Evolutionary conservation across 2,329 filamentous ascomycete species (phyloP).

Genomic region (Elsinoe fawcettii): DNA sequence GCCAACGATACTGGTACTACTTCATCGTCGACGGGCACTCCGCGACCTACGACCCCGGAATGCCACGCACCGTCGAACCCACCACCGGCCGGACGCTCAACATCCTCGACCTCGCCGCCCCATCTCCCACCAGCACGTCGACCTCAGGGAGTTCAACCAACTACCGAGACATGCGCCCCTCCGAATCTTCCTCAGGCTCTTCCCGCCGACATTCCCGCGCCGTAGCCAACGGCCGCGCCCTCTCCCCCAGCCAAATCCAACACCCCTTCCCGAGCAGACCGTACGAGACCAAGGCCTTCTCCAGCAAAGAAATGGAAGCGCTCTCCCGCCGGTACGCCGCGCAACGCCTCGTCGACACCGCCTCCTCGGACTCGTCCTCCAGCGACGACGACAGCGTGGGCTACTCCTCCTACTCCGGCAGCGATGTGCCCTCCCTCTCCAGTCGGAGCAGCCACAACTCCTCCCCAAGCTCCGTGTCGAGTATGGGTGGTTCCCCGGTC

Average conservation of each 20-base stretch:
- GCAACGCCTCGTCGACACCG: slow-evolving; percentile 43
- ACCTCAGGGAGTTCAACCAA: slow-evolving; percentile 36
- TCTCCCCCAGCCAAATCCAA: slow-evolving; percentile 82
- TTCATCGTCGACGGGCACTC: slow-evolving; percentile 99
- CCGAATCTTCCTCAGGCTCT: slow-evolving; percentile 36
- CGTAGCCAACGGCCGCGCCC: slow-evolving; percentile 79
- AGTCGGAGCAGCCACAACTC: slow-evolving; percentile 65
- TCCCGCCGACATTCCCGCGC: slow-evolving; percentile 45
- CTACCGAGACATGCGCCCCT: slow-evolving; percentile 34
- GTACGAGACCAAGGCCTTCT: slow-evolving; percentile 78
- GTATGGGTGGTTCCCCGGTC: slow-evolving; percentile 62
- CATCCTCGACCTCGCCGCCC: slow-evolving; percentile 75
- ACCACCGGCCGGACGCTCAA: slow-evolving; percentile 96
- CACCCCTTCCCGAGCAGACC: slow-evolving; percentile 85
- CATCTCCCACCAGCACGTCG: slow-evolving; percentile 35
- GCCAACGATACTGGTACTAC: slow-evolving; percentile 99
- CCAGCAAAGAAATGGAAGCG: slow-evolving; percentile 65
- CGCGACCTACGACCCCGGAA: slow-evolving; percentile 89
- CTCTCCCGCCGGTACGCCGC: slow-evolving; percentile 42
- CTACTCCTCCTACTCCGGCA: slow-evolving; percentile 34
- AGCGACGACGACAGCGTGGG: slow-evolving; percentile 53
- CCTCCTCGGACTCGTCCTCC: slow-evolving; percentile 19
- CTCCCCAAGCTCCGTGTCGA: slow-evolving; percentile 40
- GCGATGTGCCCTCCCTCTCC: slow-evolving; percentile 60
- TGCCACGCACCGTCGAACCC: slow-evolving; percentile 82